A percentile compares a stretch with the other conserved stretches of the same genome.
These are phyloP conservation scores for Ambrosia hybrid DNA, from an alignment of 140 eudicot species.

Conservation along the genomic window DNA sequence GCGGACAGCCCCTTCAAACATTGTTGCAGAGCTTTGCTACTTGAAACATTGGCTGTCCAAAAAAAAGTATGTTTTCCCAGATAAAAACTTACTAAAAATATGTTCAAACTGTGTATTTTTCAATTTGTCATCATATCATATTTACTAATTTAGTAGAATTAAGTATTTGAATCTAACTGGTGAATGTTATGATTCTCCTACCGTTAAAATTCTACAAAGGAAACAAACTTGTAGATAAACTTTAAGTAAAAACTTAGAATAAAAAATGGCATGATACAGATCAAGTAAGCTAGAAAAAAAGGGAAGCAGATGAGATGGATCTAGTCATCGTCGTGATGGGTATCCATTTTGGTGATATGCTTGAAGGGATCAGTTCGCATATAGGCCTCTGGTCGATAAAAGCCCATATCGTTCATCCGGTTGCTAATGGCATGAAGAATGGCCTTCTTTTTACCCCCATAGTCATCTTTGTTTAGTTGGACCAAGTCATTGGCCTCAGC, in stretches of 20 bases:
- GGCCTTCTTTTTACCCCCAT: constrained; percentile 91
- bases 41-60: no score
- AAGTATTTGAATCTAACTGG: no score
- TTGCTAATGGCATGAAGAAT: constrained; percentile 88
- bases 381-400: constrained; percentile 79
- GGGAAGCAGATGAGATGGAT: neutral
- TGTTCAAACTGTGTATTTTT: no score
- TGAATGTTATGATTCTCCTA: no score
- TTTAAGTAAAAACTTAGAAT: neutral
- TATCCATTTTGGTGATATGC: constrained; percentile 48
- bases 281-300: neutral
- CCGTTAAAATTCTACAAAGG: no score
- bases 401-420: constrained; percentile 86
- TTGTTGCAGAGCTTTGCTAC: no score
- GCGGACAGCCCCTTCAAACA: no score
- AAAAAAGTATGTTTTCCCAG: no score
- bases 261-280: neutral
- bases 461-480: constrained; percentile 79
- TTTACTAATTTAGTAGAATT: no score
- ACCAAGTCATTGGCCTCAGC: constrained; percentile 83
- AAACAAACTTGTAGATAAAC: no score
- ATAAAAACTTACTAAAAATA: no score
- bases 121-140: no score
- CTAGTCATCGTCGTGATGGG: constrained; percentile 4
- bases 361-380: constrained; percentile 65